Percentiles rank a stretch among this genome's conserved stretches.
These are phyloP conservation scores for Plasmodium knowlesi DNA, from an alignment of 169 alveolate genomes.

Conservation along the genomic window DNA sequence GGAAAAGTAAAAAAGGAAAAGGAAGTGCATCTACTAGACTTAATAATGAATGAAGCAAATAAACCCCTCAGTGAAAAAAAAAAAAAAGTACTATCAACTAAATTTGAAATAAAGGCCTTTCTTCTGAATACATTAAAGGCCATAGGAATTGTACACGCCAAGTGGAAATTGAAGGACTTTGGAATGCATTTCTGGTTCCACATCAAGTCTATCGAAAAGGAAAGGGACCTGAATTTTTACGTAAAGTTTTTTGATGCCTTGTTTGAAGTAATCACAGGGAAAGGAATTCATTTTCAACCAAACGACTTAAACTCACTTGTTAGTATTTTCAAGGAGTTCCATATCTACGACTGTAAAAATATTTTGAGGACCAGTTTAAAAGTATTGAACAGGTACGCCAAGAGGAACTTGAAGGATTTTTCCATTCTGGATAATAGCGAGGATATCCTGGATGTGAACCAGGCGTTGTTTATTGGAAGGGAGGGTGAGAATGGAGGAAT, in stretches of 20 bases:
- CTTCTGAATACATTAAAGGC: slow-evolving; percentile 59
- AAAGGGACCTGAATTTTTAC: slow-evolving; percentile 18
- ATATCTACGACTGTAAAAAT: slow-evolving; percentile 49
- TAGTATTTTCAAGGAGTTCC: slow-evolving; percentile 41
- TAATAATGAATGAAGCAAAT: not conserved
- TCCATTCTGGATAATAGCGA: slow-evolving; percentile 20
- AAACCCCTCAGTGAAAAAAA: not conserved
- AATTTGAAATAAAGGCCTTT: slow-evolving; percentile 32
- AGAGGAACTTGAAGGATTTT: slow-evolving; percentile 23
- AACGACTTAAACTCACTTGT: slow-evolving; percentile 30
- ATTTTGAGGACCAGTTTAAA: slow-evolving; percentile 44
- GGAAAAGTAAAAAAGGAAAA: not conserved
- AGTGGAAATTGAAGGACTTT: slow-evolving; percentile 37
- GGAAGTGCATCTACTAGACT: not conserved
- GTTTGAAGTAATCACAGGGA: slow-evolving; percentile 65
- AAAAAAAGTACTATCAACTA: slow-evolving; percentile 12
- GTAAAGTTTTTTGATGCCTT: slow-evolving; percentile 26
- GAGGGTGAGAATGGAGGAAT: not conserved
- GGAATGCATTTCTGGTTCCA: slow-evolving; percentile 67
- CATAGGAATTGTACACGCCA: slow-evolving; percentile 23
- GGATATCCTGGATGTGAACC: slow-evolving; percentile 30
- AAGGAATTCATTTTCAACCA: slow-evolving; percentile 31
- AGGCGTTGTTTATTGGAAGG: not conserved
- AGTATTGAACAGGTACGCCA: slow-evolving; percentile 33
- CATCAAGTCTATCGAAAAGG: slow-evolving; percentile 56